These are phyloP conservation scores for Suzukiozyma palmioleophila DNA, from an alignment of 1,139 yeast genomes.

Conservation along the genomic window DNA sequence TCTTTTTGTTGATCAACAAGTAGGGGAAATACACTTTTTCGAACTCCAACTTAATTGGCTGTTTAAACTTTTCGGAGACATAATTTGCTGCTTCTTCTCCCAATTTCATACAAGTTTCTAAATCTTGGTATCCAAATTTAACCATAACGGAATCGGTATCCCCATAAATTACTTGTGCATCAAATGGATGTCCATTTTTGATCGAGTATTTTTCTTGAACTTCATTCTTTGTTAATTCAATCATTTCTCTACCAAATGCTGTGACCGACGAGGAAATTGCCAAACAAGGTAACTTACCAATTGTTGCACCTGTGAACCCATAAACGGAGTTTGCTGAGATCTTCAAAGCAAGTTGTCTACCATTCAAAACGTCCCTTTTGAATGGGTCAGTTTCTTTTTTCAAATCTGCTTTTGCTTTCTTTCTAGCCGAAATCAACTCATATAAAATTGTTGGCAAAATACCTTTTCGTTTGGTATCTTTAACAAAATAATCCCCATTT, in stretches of 20 bases:
- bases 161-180: conserved; percentile 92
- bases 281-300: conserved; percentile 93
- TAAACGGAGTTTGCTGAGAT: conserved; percentile 97
- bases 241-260: conserved; percentile 95
- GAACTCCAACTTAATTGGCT: conserved; percentile 92
- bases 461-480: conserved; percentile 66
- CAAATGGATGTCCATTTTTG: conserved; percentile 75
- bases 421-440: conserved; percentile 87
- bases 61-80: conserved; percentile 73
- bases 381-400: conserved; percentile 94
- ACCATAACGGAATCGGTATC: conserved; percentile 99
- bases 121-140: conserved; percentile 83
- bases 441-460: conserved; percentile 86
- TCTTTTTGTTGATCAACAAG: conserved; percentile 85
- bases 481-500: conserved; percentile 90
- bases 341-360: conserved; percentile 94
- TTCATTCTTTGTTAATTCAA: conserved; percentile 81
- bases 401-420: conserved; percentile 84
- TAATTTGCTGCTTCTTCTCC: conserved; percentile 93
- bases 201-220: conserved; percentile 78
- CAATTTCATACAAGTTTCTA: conserved; percentile 79
- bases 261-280: conserved; percentile 96
- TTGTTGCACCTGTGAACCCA: conserved; percentile 98
- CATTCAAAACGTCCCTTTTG: conserved; percentile 87
- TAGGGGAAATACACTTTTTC: conserved; percentile 97